These are phyloP conservation scores for Calonectria montana DNA, from an alignment of 2,329 filamentous ascomycete genomes.

Conservation along the genomic window DNA sequence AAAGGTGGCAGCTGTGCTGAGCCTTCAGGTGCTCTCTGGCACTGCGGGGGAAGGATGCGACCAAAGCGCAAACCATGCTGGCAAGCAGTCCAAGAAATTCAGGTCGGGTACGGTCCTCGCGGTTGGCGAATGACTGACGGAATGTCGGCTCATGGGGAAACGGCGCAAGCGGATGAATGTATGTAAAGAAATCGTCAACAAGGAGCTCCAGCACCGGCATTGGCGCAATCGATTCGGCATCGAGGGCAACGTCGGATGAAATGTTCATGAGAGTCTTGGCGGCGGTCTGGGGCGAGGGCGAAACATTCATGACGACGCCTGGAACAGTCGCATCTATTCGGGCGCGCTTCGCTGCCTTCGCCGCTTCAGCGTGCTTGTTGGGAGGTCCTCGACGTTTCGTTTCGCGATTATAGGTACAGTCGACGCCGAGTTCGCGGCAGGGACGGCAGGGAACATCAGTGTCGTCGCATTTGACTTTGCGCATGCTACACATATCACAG, in stretches of 20 bases:
- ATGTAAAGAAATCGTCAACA: constrained; percentile 86
- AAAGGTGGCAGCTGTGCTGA: constrained; percentile 72
- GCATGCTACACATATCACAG: constrained; percentile 71
- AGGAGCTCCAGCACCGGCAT: constrained; percentile 75
- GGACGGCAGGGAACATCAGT: constrained; percentile 66
- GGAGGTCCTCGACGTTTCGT: constrained; percentile 70
- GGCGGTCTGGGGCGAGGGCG: constrained; percentile 58
- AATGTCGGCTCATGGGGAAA: constrained; percentile 86
- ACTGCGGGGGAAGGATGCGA: constrained; percentile 80
- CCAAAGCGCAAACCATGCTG: constrained; percentile 80
- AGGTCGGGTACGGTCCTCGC: constrained; percentile 74
- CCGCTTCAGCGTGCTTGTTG: constrained; percentile 69
- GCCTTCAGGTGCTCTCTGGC: constrained; percentile 75
- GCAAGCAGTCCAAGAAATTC: constrained; percentile 78
- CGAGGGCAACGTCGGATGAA: constrained; percentile 55
- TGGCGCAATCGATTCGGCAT: constrained; percentile 78
- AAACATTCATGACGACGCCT: constrained; percentile 41
- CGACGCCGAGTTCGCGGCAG: constrained; percentile 66
- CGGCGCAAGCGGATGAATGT: constrained; percentile 80
- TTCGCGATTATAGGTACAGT: constrained; percentile 67
- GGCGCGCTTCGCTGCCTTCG: constrained; percentile 63
- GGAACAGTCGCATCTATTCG: constrained; percentile 48
- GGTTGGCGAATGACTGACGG: constrained; percentile 72
- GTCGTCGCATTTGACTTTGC: constrained; percentile 72
- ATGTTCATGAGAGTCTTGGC: constrained; percentile 62